Percentiles rank a stretch among this genome's conserved stretches.
Conservation (phyloP, 192 early-diverging fungal species). For the Coemansia sp. region DNA sequence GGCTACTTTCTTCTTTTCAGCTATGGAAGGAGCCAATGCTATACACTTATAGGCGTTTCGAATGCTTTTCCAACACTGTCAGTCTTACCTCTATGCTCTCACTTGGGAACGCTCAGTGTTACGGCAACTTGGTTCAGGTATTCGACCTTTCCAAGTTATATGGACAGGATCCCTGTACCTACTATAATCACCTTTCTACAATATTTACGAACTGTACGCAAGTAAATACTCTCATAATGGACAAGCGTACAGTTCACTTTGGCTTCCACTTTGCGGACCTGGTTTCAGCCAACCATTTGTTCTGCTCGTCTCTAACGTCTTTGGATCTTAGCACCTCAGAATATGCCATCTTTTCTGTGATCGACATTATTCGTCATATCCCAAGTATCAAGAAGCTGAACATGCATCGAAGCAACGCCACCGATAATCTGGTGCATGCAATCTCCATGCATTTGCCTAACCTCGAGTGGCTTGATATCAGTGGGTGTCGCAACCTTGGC, state of each 20-base stretch:
- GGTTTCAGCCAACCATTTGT: not conserved
- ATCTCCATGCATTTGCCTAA: not conserved
- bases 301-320: slow-evolving; percentile 2
- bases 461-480: not conserved
- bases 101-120: not conserved
- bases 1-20: not conserved
- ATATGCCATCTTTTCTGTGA: not conserved
- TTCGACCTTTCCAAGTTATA: slow-evolving; percentile 16
- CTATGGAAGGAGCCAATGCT: slow-evolving; percentile 7
- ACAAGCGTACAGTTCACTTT: not conserved
- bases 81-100: not conserved
- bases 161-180: slow-evolving; percentile 1
- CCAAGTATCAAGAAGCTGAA: not conserved
- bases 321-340: slow-evolving; percentile 11
- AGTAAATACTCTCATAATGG: slow-evolving; percentile 5
- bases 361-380: not conserved
- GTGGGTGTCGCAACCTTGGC: not conserved
- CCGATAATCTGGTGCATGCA: not conserved
- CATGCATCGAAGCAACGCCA: not conserved
- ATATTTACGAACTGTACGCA: slow-evolving; percentile 6
- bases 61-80: not conserved
- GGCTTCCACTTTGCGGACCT: not conserved
- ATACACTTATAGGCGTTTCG: not conserved
- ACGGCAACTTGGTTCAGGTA: slow-evolving; percentile 12
- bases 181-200: not conserved